These are phyloP conservation scores for Capsicum chinense DNA, from an alignment of 257 asterid species.

Conservation along the genomic window DNA sequence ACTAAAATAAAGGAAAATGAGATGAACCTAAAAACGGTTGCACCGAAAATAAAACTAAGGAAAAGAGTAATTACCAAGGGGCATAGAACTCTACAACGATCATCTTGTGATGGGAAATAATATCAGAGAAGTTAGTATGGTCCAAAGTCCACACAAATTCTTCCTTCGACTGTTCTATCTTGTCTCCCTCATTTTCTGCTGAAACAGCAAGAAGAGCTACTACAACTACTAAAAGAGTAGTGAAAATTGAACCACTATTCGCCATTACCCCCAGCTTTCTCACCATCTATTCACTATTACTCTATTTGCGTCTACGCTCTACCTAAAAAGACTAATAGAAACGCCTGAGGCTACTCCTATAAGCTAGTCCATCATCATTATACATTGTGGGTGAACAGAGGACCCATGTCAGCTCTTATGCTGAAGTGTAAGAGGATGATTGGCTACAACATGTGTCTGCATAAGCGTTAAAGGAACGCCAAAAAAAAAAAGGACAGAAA, in stretches of 20 bases:
- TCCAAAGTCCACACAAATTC: slow-evolving; percentile 75
- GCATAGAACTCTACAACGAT: slow-evolving; percentile 85
- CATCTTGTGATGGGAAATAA: slow-evolving; percentile 54
- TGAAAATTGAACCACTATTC: not conserved
- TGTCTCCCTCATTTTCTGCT: slow-evolving; percentile 30
- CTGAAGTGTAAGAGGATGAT: too few species aligned
- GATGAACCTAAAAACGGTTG: too few species aligned
- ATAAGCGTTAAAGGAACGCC: too few species aligned
- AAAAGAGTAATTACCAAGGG: slow-evolving; percentile 54
- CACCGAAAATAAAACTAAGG: not conserved
- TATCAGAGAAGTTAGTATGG: slow-evolving; percentile 59
- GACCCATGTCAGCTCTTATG: too few species aligned
- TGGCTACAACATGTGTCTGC: too few species aligned
- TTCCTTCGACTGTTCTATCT: slow-evolving; percentile 20
- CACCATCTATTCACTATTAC: not conserved
- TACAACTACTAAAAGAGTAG: not conserved
- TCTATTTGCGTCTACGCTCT: not conserved
- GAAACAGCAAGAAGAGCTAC: slow-evolving; percentile 35
- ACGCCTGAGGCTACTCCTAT: not conserved
- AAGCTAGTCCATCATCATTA: too few species aligned
- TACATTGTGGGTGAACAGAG: too few species aligned
- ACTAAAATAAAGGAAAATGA: too few species aligned
- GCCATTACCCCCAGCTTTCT: not conserved
- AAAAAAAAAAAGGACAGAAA: too few species aligned
- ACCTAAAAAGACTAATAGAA: not conserved